phyloP scores from a whole-genome alignment of 768 basidiomycete genomes.

The Leccinum fibrillosum region DNA sequence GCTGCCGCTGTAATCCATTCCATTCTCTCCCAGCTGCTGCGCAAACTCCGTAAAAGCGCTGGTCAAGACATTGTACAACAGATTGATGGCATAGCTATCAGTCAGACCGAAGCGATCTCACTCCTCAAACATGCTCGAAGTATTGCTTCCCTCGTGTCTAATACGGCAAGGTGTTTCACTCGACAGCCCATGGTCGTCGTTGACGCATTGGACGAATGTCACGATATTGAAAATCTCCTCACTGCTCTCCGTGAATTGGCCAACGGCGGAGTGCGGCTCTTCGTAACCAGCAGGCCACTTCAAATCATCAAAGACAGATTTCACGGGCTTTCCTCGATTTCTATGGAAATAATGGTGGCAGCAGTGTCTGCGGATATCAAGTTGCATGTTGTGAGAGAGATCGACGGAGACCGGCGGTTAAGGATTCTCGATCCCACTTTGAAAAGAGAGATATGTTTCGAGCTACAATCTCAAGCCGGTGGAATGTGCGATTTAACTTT shows the following conservation, averaged over 20 bases:
- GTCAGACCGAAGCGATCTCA: too few relatives aligned
- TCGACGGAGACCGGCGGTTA: conserved; percentile 3
- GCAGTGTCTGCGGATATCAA: conserved; percentile 8
- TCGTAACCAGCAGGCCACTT: conserved; percentile 14
- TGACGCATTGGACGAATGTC: conserved; percentile 21
- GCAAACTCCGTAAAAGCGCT: neutral
- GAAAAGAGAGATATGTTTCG: conserved; percentile 3
- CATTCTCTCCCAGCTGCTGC: conserved; percentile 13
- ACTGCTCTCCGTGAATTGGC: neutral
- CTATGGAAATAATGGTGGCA: neutral
- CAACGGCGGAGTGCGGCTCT: neutral
- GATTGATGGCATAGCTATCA: neutral
- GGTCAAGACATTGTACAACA: neutral
- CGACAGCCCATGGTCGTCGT: conserved; percentile 9
- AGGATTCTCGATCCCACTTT: neutral
- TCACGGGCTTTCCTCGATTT: neutral
- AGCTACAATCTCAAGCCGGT: neutral
- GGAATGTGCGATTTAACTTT: conserved; percentile 6
- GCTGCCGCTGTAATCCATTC: conserved; percentile 7
- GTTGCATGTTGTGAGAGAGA: conserved; percentile 3
- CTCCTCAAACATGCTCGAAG: neutral
- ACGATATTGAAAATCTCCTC: conserved; percentile 1
- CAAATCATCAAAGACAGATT: conserved; percentile 6
- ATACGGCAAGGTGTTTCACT: neutral
- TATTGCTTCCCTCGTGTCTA: neutral